Percentiles rank a stretch among this genome's conserved stretches.
These are phyloP conservation scores for Metschnikowia dekortorum DNA, from an alignment of 805 yeast species.

Conservation along the genomic window DNA sequence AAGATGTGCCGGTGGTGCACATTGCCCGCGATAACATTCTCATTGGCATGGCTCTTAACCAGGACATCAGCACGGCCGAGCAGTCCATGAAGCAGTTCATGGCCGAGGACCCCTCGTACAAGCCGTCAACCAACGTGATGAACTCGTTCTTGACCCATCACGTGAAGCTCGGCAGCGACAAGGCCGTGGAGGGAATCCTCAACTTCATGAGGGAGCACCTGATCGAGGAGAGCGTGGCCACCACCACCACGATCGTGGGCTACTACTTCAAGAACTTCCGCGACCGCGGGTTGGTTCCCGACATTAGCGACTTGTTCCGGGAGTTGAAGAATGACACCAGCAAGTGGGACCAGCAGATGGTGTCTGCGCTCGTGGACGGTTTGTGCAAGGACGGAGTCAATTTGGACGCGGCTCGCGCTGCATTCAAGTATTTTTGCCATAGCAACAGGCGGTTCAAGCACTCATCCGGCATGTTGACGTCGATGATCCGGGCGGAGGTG, in stretches of 20 bases:
- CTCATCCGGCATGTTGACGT: slow-evolving; percentile 36
- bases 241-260: slow-evolving; percentile 58
- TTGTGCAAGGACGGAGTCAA: slow-evolving; percentile 46
- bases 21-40: slow-evolving; percentile 43
- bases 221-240: slow-evolving; percentile 55
- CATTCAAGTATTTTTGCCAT: slow-evolving; percentile 41
- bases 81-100: slow-evolving; percentile 34
- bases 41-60: slow-evolving; percentile 39
- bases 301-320: slow-evolving; percentile 36
- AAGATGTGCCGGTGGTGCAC: slow-evolving; percentile 31
- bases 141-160: slow-evolving; percentile 47
- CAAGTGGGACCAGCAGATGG: slow-evolving; percentile 41
- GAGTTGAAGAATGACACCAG: slow-evolving; percentile 35
- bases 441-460: slow-evolving; percentile 22
- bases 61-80: slow-evolving; percentile 43
- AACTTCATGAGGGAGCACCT: slow-evolving; percentile 38
- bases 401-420: slow-evolving; percentile 45
- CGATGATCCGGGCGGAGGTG: slow-evolving; percentile 47
- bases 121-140: slow-evolving; percentile 47
- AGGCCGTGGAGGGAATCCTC: slow-evolving; percentile 47
- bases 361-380: slow-evolving; percentile 51
- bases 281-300: slow-evolving; percentile 41
- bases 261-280: slow-evolving; percentile 44
- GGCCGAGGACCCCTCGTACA: slow-evolving; percentile 27
- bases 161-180: slow-evolving; percentile 36